A percentile compares a stretch with the other conserved stretches of the same genome.
Evolutionary conservation across 768 basidiomycete genomes (phyloP).

Genomic region (Agaricus sinodeliciosus): DNA sequence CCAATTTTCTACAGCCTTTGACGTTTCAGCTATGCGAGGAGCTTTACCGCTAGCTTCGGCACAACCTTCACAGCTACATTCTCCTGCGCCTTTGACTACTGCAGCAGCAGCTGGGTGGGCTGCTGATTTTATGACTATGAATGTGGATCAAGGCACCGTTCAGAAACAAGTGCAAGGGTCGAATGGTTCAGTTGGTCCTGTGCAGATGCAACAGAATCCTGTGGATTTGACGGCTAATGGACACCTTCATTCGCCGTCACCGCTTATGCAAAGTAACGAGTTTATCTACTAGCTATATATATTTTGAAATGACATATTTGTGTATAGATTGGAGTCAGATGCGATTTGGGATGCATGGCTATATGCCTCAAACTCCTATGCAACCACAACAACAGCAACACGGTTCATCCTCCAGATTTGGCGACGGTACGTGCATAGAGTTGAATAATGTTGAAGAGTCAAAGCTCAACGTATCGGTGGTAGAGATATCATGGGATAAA

Average conservation of each 20-base stretch:
- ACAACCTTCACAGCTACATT: conserved; percentile 19
- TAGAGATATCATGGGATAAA: conserved; percentile 54
- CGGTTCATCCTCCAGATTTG: background rate
- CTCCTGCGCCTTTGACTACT: conserved; percentile 21
- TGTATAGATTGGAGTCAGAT: conserved; percentile 30
- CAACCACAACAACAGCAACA: conserved; percentile 20
- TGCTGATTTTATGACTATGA: conserved; percentile 14
- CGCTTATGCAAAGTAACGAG: conserved; percentile 9
- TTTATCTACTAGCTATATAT: background rate
- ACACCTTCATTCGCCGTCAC: conserved; percentile 6
- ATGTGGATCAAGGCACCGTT: background rate
- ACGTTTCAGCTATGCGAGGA: conserved; percentile 48
- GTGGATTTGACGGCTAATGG: background rate
- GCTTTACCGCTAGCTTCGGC: conserved; percentile 33
- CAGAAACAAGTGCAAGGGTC: conserved; percentile 1
- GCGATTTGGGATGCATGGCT: conserved; percentile 23
- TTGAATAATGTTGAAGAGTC: background rate
- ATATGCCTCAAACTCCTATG: conserved; percentile 21
- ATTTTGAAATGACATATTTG: background rate
- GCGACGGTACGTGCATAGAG: conserved; percentile 34
- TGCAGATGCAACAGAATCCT: background rate
- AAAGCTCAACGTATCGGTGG: background rate
- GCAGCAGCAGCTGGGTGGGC: conserved; percentile 16
- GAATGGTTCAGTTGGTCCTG: background rate
- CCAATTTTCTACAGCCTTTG: conserved; percentile 36